These are phyloP conservation scores for Bocquillonia castaneifolia DNA, from an alignment of 441 rosid genomes.

Conservation along the genomic window DNA sequence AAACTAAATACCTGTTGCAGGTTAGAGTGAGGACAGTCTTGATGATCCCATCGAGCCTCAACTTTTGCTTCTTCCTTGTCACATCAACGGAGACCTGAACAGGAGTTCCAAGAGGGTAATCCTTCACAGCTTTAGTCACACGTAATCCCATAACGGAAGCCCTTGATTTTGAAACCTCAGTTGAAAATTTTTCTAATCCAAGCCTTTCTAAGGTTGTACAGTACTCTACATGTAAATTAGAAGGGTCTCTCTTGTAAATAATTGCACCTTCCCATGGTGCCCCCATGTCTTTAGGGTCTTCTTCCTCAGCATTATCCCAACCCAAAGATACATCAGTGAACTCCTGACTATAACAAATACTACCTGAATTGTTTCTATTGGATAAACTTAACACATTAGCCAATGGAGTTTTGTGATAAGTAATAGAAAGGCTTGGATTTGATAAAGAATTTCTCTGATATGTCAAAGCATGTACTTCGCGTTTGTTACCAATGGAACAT, in stretches of 20 bases:
- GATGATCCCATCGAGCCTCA: constrained; percentile 87
- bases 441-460: constrained; percentile 21
- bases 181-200: constrained; percentile 66
- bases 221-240: constrained; percentile 68
- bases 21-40: constrained; percentile 67
- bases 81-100: constrained; percentile 83
- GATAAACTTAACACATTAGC: constrained; percentile 10
- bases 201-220: constrained; percentile 92
- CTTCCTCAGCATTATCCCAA: constrained; percentile 47
- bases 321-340: constrained; percentile 46
- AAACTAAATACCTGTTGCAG: constrained; percentile 60
- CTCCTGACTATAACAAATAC: constrained; percentile 24
- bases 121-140: constrained; percentile 78
- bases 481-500: constrained; percentile 19
- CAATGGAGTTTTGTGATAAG: constrained; percentile 16
- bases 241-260: constrained; percentile 65
- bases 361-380: constrained; percentile 11
- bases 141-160: constrained; percentile 81
- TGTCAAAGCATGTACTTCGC: constrained; percentile 6
- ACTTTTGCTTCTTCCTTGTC: constrained; percentile 58
- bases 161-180: constrained; percentile 55
- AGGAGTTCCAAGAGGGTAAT: constrained; percentile 78
- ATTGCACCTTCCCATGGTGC: constrained; percentile 94
- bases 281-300: constrained; percentile 37
- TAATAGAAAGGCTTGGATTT: constrained; percentile 4